Base-by-base conservation (phyloP, 805 yeast species). In the Brettanomyces anomalus region DNA sequence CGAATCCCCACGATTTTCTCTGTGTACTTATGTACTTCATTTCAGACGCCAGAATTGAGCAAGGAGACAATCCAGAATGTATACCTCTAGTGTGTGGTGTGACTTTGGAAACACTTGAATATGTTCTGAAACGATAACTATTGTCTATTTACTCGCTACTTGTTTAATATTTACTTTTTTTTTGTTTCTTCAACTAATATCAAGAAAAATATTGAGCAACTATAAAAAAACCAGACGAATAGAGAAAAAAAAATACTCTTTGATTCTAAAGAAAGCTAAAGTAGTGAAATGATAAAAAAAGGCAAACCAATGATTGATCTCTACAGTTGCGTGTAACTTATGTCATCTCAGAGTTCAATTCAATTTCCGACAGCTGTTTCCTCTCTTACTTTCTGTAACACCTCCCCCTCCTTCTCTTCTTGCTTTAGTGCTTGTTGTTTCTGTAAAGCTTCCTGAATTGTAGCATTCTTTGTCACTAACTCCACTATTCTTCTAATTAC, bases 401-500 rank as follows among this genome's bases (percentile, higher is more conserved):
- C 16, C 5, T 36, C 39, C 21, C 31, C 35, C 19, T 40, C 35
- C 11, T 18, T 24, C 24, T 38, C 36, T 19, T 37, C 33, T 18
- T 33, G 39, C 32, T 35, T 19, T 18, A 34, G 26, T 36, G 31
- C 28, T 33, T n/a, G 43, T 30, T 49, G 52, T 32, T 48, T 49
- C 20, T 46, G 53, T 15, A 49, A 43, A n/a, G 56, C 53, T 32
- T 80, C 85, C 60, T 79, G 86, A 13, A 72, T 85, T 18, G 83
- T 71, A 15, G 90, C 94, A 57, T 82, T 83, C 64, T 79, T 81
- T 11, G 95, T 85, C 38, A 84, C 90, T 53, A 93, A 70, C 60
- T 89, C 96, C 33, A 89, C 85, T 39, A 93, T 79, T 63, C 93
- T 74, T 68, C 94, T 83, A 32, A 94, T 81, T 34, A 77, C 81